A percentile compares a stretch with the other conserved stretches of the same genome.
Conservation (phyloP, 257 asterid species). For the Jacaranda mimosifolia region DNA sequence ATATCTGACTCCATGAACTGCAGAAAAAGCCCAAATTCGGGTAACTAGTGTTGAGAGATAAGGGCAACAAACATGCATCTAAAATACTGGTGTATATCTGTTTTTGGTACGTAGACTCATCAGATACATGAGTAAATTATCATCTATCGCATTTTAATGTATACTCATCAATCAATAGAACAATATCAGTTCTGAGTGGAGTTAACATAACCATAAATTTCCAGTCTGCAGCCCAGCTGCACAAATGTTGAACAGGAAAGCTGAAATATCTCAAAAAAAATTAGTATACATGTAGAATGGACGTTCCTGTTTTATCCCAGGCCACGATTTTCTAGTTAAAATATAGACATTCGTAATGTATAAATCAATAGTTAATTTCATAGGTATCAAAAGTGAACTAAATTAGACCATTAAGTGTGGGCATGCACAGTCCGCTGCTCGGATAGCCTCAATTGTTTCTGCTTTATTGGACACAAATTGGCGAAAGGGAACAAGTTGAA, state of each 20-base stretch:
- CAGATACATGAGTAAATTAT: not conserved
- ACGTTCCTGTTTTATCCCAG: not conserved
- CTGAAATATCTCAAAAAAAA: not conserved
- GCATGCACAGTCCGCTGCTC: not conserved
- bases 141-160: not conserved
- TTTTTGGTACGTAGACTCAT: not conserved
- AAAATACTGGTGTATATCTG: not conserved
- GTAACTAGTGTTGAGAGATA: not conserved
- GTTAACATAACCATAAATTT: not conserved
- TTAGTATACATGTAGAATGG: not conserved
- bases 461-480: not conserved
- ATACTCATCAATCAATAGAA: not conserved
- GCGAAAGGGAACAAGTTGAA: not conserved
- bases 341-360: not conserved
- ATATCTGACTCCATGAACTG: slow-evolving; percentile 48
- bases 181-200: not conserved
- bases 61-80: not conserved
- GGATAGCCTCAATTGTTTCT: not conserved
- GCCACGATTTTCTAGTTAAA: not conserved
- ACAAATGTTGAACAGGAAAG: not conserved
- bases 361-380: not conserved
- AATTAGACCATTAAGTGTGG: not conserved
- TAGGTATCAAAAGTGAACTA: not conserved
- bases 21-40: slow-evolving; percentile 21
- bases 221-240: not conserved